Conservation (phyloP, 2,329 filamentous ascomycete genomes). For the Neofusicoccum ribis region DNA sequence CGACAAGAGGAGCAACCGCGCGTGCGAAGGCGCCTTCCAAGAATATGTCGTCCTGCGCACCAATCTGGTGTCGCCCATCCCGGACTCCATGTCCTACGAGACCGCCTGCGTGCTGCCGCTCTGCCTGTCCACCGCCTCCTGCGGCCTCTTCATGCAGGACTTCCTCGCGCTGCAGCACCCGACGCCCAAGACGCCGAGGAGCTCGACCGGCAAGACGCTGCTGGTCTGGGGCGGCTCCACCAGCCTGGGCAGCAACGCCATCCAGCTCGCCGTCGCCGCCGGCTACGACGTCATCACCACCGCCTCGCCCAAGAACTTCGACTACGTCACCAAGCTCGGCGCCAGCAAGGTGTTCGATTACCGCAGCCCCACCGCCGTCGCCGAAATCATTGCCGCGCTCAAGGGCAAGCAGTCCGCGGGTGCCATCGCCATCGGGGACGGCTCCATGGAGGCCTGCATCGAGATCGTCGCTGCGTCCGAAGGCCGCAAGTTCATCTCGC, state of each 20-base stretch:
- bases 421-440: too few relatives aligned
- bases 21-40: neutral
- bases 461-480: neutral
- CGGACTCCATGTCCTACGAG: constrained; percentile 29
- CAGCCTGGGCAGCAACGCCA: constrained; percentile 29
- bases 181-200: constrained; percentile 21
- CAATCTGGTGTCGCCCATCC: constrained; percentile 21
- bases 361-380: neutral
- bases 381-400: constrained; percentile 25
- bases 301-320: constrained; percentile 31
- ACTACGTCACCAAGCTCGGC: constrained; percentile 33
- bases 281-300: constrained; percentile 39
- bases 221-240: constrained; percentile 38
- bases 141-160: constrained; percentile 25
- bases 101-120: constrained; percentile 27
- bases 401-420: neutral
- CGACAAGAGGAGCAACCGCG: constrained; percentile 17
- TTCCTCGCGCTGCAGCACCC: constrained; percentile 19
- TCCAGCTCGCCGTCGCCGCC: constrained; percentile 29
- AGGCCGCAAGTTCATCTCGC: neutral
- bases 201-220: constrained; percentile 30
- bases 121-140: constrained; percentile 29
- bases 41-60: neutral
- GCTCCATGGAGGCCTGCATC: neutral
- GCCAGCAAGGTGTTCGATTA: constrained; percentile 31